Conservation (phyloP, 179 eudicot genomes). For the Spergularia azorica region DNA sequence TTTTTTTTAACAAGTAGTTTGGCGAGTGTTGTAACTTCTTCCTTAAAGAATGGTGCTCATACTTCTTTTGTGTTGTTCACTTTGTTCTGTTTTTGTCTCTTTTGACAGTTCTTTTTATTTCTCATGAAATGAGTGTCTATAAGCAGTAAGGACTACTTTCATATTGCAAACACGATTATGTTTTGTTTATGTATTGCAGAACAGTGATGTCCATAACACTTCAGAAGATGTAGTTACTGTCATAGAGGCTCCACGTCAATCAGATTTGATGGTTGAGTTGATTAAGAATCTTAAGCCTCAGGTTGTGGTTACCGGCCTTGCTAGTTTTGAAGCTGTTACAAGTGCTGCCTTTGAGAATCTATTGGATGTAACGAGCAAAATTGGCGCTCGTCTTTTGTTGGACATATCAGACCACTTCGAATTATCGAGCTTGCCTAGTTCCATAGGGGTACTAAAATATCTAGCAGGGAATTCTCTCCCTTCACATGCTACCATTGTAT, state of each 20-base stretch:
- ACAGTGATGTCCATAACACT: constrained; percentile 31
- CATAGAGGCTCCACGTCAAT: constrained; percentile 93
- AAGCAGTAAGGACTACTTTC: no score
- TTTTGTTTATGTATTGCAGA: constrained; percentile 46
- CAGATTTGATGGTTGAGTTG: constrained; percentile 93
- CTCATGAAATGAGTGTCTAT: no score
- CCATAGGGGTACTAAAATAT: constrained; percentile 91
- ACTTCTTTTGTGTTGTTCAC: neutral
- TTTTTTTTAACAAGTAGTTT: neutral
- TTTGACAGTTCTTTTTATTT: neutral
- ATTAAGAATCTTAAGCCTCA: constrained; percentile 88
- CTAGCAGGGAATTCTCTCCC: constrained; percentile 79
- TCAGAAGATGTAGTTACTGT: constrained; percentile 70
- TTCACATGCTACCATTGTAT: constrained; percentile 82
- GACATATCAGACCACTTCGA: constrained; percentile 98
- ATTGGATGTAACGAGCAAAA: constrained; percentile 68
- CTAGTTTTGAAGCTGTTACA: constrained; percentile 91
- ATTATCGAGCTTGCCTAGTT: constrained; percentile 88
- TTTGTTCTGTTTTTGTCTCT: neutral
- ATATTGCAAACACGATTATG: no score
- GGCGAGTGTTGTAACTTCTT: neutral
- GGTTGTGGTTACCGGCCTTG: constrained; percentile 94
- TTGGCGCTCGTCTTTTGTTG: constrained; percentile 84
- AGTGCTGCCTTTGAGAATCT: constrained; percentile 91
- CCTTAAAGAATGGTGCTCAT: neutral